A percentile compares a stretch with the other conserved stretches of the same genome.
Evolutionary conservation across 2,329 filamentous ascomycete species (phyloP).

Genomic region (Scedosporium dehoogii): DNA sequence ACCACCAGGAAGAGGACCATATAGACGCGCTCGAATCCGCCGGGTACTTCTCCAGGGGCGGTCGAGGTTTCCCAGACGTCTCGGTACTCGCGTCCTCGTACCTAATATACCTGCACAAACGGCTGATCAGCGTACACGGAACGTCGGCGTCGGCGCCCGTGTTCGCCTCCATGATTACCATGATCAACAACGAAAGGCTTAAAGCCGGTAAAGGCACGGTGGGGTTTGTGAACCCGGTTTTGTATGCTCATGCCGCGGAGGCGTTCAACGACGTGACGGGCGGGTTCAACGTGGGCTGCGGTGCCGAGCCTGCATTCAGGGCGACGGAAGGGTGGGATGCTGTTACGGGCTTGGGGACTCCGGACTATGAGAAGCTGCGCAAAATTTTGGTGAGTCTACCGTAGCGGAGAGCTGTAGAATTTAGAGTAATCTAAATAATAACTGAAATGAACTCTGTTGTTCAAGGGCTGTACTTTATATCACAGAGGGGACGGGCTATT

Average conservation of each 20-base stretch:
- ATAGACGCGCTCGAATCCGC: slow-evolving; percentile 13
- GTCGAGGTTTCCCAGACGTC: slow-evolving; percentile 28
- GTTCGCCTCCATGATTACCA: slow-evolving; percentile 13
- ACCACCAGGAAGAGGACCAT: slow-evolving; percentile 11
- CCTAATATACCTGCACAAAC: slow-evolving; percentile 1
- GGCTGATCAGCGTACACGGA: slow-evolving; percentile 8
- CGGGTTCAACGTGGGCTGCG: slow-evolving; percentile 8
- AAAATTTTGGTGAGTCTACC: too few species aligned
- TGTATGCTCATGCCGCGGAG: slow-evolving; percentile 7
- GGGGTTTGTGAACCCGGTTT: slow-evolving; percentile 20
- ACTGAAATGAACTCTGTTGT: too few species aligned
- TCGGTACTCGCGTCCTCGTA: slow-evolving; percentile 41
- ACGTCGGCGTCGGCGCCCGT: slow-evolving; percentile 13
- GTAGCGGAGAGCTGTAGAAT: too few species aligned
- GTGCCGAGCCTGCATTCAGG: neutral
- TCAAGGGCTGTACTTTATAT: too few species aligned
- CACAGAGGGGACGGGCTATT: too few species aligned
- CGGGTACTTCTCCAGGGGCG: slow-evolving; percentile 22
- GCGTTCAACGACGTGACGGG: slow-evolving; percentile 7
- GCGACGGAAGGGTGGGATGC: slow-evolving; percentile 9
- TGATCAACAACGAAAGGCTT: slow-evolving; percentile 13
- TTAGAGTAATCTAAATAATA: too few species aligned
- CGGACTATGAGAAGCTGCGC: too few species aligned
- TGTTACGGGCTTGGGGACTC: slow-evolving; percentile 5
- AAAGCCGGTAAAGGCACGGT: slow-evolving; percentile 23